Percentiles rank a stretch among this genome's conserved stretches.
Evolutionary conservation across 75 land plant species (phyloP).

Genomic region (Adiantum capillusveneris): DNA sequence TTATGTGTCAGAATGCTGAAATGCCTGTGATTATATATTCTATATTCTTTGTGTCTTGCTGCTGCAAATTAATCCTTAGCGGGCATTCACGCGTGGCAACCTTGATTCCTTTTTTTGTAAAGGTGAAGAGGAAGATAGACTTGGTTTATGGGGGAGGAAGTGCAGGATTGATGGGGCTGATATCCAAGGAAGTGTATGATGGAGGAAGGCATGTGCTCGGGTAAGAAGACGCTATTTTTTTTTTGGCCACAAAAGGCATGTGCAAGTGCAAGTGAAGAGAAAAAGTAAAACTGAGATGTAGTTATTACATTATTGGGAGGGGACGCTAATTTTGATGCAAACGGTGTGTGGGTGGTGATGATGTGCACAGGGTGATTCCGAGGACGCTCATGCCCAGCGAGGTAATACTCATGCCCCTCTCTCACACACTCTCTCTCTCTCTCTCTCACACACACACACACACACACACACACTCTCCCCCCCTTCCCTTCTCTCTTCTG

Average conservation of each 20-base stretch:
- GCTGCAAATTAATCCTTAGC: background rate
- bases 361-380: slow-evolving; percentile 49
- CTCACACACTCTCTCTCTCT: too few species aligned
- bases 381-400: slow-evolving; percentile 43
- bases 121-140: slow-evolving; percentile 67
- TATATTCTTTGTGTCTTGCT: background rate
- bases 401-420: too few species aligned
- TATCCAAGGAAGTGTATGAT: slow-evolving; percentile 50
- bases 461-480: too few species aligned
- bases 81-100: too few species aligned
- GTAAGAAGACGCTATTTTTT: slow-evolving; percentile 9
- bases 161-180: slow-evolving; percentile 72
- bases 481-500: too few species aligned
- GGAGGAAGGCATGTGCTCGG: slow-evolving; percentile 79
- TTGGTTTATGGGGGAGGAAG: slow-evolving; percentile 84
- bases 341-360: background rate
- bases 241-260: background rate
- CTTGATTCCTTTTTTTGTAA: too few species aligned
- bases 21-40: background rate
- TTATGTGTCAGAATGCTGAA: background rate
- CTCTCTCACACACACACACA: too few species aligned
- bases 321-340: background rate
- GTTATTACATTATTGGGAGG: background rate
- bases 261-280: background rate
- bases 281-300: too few species aligned